Evolutionary conservation across 2,329 filamentous ascomycete species (phyloP), one percentile per base, ranked within the genome.

Genomic region (Ophiostoma tasmaniense): DNA sequence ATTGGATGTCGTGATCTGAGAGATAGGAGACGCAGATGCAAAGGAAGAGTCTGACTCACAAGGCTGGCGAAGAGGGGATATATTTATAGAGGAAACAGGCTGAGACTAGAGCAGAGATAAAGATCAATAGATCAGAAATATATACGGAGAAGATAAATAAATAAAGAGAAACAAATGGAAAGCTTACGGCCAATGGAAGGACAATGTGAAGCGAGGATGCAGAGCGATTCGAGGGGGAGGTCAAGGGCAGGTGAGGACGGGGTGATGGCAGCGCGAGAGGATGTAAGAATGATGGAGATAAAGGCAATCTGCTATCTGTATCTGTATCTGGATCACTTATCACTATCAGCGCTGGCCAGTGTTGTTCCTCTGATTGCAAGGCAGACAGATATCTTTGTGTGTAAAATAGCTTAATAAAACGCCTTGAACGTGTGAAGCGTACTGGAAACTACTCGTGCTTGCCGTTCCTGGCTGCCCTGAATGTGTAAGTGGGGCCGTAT

Each of bases 191-290:
- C 42, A 65, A 39, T 64, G 30, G 2, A 25, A 65, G n/a, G 28
- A 42, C 33, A 65, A 65, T 59, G 10, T 65, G 67, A 68, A 64
- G 6, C 30, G 45, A n/a, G 7, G 37, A 30, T 64, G 61, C n/a
- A 55, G 28, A 33, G 25, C 45, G 22, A 35, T 30, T 28, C 20
- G 39, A 52, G 25, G 20, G 30, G 3, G 35, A 61, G n/a, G 67
- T 42, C 39, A 68, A 37, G 30, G 59, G 17, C 17, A 35, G 59
- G 59, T 22, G 59, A 64, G n/a, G 30, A 33, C 61, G 14, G 33
- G 20, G 20, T 25, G 33, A 37, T 22, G 37, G 39, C 45, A 42
- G 11, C 33, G 52, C n/a, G 22, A 67, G 55, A 64, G 17, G 35
- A 62, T 7, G 55, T 30, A 20, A 59, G 22, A 13, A 42, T 7